Percentiles rank a stretch among this genome's conserved stretches.
These are phyloP conservation scores for Lentinula sp. DNA, from an alignment of 768 basidiomycete genomes.

Conservation along the genomic window DNA sequence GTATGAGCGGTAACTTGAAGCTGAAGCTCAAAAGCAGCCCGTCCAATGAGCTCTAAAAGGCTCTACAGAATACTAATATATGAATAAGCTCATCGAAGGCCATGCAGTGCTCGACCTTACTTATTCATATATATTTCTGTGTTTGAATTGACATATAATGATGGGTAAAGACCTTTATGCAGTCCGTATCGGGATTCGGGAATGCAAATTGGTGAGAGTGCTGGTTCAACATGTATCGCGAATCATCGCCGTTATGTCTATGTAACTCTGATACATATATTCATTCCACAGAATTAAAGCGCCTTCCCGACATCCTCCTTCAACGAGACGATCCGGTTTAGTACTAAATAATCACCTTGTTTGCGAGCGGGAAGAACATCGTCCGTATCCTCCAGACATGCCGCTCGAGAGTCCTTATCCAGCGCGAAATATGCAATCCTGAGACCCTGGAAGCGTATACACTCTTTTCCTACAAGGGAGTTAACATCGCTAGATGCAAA, in stretches of 20 bases:
- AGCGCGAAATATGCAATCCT: slow-evolving; percentile 93
- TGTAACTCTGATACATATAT: background rate
- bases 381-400: slow-evolving; percentile 52
- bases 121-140: too few species aligned
- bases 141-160: too few species aligned
- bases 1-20: background rate
- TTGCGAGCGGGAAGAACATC: slow-evolving; percentile 33
- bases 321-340: slow-evolving; percentile 90
- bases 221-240: too few species aligned
- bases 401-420: slow-evolving; percentile 77
- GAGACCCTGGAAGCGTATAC: slow-evolving; percentile 93
- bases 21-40: too few species aligned
- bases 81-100: too few species aligned
- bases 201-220: too few species aligned
- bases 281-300: background rate
- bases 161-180: too few species aligned
- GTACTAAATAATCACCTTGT: slow-evolving; percentile 74
- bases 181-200: too few species aligned
- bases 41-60: too few species aligned
- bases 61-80: too few species aligned
- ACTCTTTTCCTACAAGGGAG: slow-evolving; percentile 77
- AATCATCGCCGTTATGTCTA: too few species aligned
- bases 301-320: slow-evolving; percentile 91
- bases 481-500: slow-evolving; percentile 64
- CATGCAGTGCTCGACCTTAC: too few species aligned